Evolutionary conservation across 257 asterid species (phyloP), one percentile per base, ranked within the genome.

Genomic region (Gentiana macrophylla): DNA sequence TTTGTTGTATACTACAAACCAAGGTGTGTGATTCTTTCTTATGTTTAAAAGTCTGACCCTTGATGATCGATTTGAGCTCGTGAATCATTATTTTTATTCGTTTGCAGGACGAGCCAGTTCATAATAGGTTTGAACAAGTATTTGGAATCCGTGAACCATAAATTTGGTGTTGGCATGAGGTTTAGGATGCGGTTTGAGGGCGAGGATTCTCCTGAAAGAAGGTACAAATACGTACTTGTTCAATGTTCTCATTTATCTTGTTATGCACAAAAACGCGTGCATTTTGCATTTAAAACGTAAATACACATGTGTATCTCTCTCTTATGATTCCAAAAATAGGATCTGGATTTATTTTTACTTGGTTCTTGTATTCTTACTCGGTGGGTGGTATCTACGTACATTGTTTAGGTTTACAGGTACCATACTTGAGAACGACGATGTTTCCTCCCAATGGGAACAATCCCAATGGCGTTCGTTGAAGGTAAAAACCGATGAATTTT

Each of bases 391-490:
- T 10, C 45, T 52, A 35, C 3, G 6, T 12, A 8, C 12, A 4
- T 53, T 35, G 13, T 52, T 32, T 36, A 86, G 96, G 77, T 81
- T 78, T 54, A 67, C 85, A 12, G 96, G 96, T 44, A 84, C 92
- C 11, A 72, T 86, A 38, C 76, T 81, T 68, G 94, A 89, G 1
- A 58, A 77, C 35, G 92, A 72, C 53, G 86, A 79, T 62, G 59
- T 76, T 37, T 79, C 84, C 35, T 62, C 79, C 7, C 76, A 81
- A 65, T 86, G 96, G 96, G 43, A 77, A 34, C 57, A 74, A 46
- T 86, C 94, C 13, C 66, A 72, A 51, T 86, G 96, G 96, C 86
- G 96, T 6, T 86, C 89, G 24, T 79, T 86, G 63, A 84, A 84
- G 92, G 96, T 81, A 41, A 41, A 24, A 24, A 24, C 24, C 50